These are phyloP conservation scores for Fusarium caatingaense DNA, from an alignment of 2,329 filamentous ascomycete species.

Conservation along the genomic window DNA sequence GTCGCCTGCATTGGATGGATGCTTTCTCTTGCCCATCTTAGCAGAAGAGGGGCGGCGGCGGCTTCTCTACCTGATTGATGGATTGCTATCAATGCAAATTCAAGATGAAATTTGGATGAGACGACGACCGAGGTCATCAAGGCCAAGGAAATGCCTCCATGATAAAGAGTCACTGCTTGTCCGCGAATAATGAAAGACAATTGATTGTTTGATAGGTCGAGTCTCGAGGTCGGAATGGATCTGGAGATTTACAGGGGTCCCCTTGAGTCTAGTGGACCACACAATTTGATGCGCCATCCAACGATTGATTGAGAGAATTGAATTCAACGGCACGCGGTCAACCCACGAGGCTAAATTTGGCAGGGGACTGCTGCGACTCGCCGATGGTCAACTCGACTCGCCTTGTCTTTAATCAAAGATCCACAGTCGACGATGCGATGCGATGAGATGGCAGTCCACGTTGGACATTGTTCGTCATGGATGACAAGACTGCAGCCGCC, in stretches of 20 bases:
- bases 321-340: constrained; percentile 45
- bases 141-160: constrained; percentile 24
- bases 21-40: constrained; percentile 39
- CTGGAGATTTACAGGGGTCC: constrained; percentile 43
- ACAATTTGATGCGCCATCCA: constrained; percentile 39
- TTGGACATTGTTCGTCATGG: constrained; percentile 35
- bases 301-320: constrained; percentile 38
- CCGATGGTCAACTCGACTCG: constrained; percentile 27
- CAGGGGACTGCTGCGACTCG: constrained; percentile 38
- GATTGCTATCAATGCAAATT: constrained; percentile 31
- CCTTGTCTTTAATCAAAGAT: constrained; percentile 25
- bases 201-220: constrained; percentile 40
- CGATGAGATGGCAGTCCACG: constrained; percentile 26
- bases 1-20: constrained; percentile 22
- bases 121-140: constrained; percentile 19
- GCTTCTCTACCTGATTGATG: constrained; percentile 33
- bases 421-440: constrained; percentile 31
- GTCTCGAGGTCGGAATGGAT: constrained; percentile 31
- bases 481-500: constrained; percentile 37
- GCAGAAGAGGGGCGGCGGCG: constrained; percentile 38
- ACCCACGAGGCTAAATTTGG: constrained; percentile 46
- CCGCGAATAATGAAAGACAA: constrained; percentile 24
- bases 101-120: constrained; percentile 37
- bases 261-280: constrained; percentile 35
- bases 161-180: constrained; percentile 24